Base-by-base conservation (phyloP, 371 early-diverging fungal genomes). In the Mortierella sp. region DNA sequence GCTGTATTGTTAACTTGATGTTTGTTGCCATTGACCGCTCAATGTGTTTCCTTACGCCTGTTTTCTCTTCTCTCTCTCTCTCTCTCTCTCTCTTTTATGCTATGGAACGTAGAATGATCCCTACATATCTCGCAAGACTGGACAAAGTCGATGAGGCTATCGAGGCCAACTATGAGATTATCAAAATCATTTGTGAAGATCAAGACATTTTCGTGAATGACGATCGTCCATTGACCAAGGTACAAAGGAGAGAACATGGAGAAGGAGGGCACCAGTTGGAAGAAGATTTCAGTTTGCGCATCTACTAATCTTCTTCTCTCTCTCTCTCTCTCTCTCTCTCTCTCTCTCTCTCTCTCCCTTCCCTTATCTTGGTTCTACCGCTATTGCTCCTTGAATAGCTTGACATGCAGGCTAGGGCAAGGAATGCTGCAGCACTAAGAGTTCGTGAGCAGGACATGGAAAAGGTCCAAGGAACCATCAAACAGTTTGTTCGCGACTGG, bases 401-500 rank as follows among this genome's bases (percentile, higher is more conserved):
- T 23, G 60, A 62, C 25, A 29, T 70, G 55, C 63, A 70, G 59
- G 68, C 74, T 16, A 53, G 46, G 60, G 68, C 67, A 26, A 71
- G 56, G 52, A 70, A 63, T 51, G 81, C 66, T 16, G 68, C 74
- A 48, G 75, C 75, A 26, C 85, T 88, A n/a, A 85, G 85, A 23
- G 88, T 90, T 14, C 79, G 88, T 3, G 89, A 91, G 28, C 80
- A 77, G 59, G 94, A 96, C 64, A 93, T 96, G 92, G 96, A 96
- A 79, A 94, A 94, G 84, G 91, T 97, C 6, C 87, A 91, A 30
- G 92, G 91, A 64, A 96, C 96, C 1, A 79, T 98, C 62, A 91
- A 93, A 71, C 96, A 95, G 77, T 93, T 97, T 85, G 96, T 95
- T 29, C 86, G 98, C 45, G 98, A 98, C 75, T 98, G 98, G 98